These are phyloP conservation scores for Kluyveromyces aestuarii DNA, from an alignment of 805 yeast species.

Conservation along the genomic window DNA sequence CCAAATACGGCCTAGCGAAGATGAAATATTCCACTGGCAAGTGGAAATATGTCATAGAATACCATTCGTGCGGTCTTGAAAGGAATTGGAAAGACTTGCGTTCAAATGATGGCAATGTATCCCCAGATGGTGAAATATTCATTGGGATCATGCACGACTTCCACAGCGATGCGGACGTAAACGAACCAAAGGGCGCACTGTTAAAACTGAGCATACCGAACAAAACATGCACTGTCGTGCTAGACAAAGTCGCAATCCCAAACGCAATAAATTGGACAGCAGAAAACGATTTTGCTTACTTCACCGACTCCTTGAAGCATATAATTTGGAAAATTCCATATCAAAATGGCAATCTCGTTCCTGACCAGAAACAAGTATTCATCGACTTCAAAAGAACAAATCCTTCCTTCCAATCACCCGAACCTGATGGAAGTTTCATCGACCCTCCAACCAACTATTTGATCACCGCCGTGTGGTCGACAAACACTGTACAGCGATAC, in stretches of 20 bases:
- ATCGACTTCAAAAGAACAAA: conserved; percentile 29
- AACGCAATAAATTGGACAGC: conserved; percentile 62
- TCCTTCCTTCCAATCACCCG: conserved; percentile 33
- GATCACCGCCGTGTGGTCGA: conserved; percentile 61
- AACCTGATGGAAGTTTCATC: conserved; percentile 75
- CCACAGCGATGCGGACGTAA: conserved; percentile 23
- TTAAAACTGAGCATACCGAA: conserved; percentile 33
- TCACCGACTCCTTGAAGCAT: conserved; percentile 44
- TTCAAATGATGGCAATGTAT: conserved; percentile 79
- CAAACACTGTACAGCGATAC: conserved; percentile 46
- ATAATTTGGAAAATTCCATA: conserved; percentile 35
- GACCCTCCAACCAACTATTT: conserved; percentile 42
- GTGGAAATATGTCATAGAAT: conserved; percentile 33
- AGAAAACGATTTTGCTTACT: conserved; percentile 33
- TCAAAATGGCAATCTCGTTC: background rate
- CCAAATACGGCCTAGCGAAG: conserved; percentile 53
- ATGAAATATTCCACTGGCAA: conserved; percentile 35
- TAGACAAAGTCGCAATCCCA: conserved; percentile 44
- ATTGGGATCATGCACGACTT: conserved; percentile 73
- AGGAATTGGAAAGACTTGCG: conserved; percentile 32
- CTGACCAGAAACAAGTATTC: conserved; percentile 25
- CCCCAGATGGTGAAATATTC: conserved; percentile 63
- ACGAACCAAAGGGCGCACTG: conserved; percentile 42
- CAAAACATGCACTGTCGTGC: conserved; percentile 22
- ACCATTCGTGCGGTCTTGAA: conserved; percentile 26